Conservation (phyloP, 176 grass and related monocot species). For the Musa troglodytarum region DNA sequence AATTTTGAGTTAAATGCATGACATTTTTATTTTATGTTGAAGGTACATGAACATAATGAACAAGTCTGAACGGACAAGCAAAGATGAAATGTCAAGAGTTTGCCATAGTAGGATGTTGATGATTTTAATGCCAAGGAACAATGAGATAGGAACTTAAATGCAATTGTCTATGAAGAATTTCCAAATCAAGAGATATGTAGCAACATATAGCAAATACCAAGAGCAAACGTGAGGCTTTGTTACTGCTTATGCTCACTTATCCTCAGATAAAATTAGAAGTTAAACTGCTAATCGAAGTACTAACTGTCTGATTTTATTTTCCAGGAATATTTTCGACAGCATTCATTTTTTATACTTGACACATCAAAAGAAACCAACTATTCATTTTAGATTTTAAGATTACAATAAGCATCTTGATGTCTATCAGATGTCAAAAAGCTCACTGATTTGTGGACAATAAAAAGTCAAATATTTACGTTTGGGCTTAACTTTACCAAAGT, state of each 20-base stretch:
- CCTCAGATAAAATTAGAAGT: background rate
- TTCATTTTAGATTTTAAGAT: background rate
- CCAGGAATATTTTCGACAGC: background rate
- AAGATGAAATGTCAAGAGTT: background rate
- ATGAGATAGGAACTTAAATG: background rate
- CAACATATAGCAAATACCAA: background rate
- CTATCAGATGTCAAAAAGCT: background rate
- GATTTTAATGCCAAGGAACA: too few species aligned
- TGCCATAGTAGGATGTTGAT: too few species aligned
- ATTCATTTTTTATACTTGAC: background rate
- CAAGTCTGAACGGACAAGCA: background rate
- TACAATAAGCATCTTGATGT: background rate
- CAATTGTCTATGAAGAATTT: background rate
- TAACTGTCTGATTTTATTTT: background rate
- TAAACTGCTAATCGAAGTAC: background rate
- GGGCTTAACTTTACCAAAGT: background rate
- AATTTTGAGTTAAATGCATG: background rate
- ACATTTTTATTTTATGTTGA: background rate
- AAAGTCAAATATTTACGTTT: background rate
- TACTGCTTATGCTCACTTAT: background rate
- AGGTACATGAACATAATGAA: background rate
- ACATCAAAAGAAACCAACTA: background rate
- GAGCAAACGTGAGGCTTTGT: background rate
- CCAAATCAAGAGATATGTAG: background rate
- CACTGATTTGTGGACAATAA: background rate